Evolutionary conservation across 805 yeast species (phyloP).

Genomic region (Cyberlindnera nakhonratchasimensis): DNA sequence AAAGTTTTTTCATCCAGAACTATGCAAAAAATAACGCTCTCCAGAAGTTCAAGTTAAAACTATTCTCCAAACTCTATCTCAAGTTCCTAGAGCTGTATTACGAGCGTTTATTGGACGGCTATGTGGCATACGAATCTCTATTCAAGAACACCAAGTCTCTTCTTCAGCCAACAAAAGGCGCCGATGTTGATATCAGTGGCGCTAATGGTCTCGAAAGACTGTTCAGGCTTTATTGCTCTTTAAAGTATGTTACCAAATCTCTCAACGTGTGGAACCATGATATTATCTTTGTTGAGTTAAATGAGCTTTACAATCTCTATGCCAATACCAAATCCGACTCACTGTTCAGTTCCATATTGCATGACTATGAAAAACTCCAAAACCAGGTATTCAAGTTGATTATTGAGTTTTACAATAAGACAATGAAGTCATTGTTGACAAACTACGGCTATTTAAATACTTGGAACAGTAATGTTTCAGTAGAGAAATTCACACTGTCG

Average conservation of each 20-base stretch:
- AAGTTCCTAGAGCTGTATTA: conserved; percentile 38
- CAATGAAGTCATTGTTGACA: conserved; percentile 29
- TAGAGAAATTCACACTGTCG: conserved; percentile 16
- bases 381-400: conserved; percentile 30
- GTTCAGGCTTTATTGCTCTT: conserved; percentile 27
- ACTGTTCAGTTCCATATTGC: conserved; percentile 31
- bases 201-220: conserved; percentile 28
- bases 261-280: conserved; percentile 28
- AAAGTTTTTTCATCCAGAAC: conserved; percentile 23
- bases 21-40: conserved; percentile 35
- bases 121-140: conserved; percentile 27
- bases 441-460: conserved; percentile 32
- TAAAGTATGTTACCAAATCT: conserved; percentile 21
- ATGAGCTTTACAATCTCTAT: conserved; percentile 21
- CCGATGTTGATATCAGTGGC: conserved; percentile 25
- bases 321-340: conserved; percentile 19
- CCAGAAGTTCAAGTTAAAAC: conserved; percentile 44
- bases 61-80: conserved; percentile 43
- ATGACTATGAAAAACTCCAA: conserved; percentile 29
- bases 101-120: conserved; percentile 29
- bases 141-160: conserved; percentile 18
- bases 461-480: conserved; percentile 26
- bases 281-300: conserved; percentile 26
- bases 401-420: conserved; percentile 29
- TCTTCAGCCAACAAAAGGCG: conserved; percentile 7